Evolutionary conservation across 495 filamentous ascomycete species (phyloP).

Genomic region (Lophiotrema nucula): DNA sequence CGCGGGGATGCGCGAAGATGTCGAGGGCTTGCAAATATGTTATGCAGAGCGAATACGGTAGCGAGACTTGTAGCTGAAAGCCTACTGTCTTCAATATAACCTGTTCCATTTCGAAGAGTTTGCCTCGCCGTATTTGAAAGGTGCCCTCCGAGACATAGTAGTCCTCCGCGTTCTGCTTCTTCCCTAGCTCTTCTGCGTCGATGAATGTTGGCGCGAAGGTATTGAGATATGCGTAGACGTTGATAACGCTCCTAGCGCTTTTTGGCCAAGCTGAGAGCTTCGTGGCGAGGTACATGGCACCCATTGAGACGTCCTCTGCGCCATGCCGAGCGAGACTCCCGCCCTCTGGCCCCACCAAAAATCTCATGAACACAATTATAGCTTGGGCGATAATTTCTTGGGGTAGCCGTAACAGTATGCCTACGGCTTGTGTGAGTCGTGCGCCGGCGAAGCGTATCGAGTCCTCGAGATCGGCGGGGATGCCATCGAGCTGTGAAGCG

Average conservation of each 20-base stretch:
- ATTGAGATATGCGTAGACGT: constrained; percentile 80
- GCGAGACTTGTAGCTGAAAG: constrained; percentile 78
- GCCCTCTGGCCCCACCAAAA: constrained; percentile 71
- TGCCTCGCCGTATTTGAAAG: constrained; percentile 61
- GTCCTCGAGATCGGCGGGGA: constrained; percentile 76
- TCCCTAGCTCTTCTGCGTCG: constrained; percentile 44
- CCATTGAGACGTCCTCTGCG: constrained; percentile 70
- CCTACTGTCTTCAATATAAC: constrained; percentile 70
- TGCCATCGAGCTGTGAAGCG: constrained; percentile 62
- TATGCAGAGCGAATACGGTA: constrained; percentile 84
- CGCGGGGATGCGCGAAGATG: constrained; percentile 45
- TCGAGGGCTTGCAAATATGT: constrained; percentile 91
- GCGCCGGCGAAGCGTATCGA: constrained; percentile 65
- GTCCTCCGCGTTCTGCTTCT: constrained; percentile 51
- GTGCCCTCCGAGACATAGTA: constrained; percentile 73
- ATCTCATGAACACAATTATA: constrained; percentile 82
- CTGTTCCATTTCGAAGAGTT: constrained; percentile 68
- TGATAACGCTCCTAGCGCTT: constrained; percentile 73
- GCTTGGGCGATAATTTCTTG: constrained; percentile 89
- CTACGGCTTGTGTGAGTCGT: constrained; percentile 82
- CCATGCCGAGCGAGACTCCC: constrained; percentile 60
- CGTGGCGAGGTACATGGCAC: constrained; percentile 74
- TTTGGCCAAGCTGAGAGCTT: constrained; percentile 79
- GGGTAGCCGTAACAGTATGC: constrained; percentile 77
- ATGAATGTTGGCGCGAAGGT: constrained; percentile 63